phyloP scores from a whole-genome alignment of 139 green algal genomes.

The Auxenochlorella pyrenoidosa region DNA sequence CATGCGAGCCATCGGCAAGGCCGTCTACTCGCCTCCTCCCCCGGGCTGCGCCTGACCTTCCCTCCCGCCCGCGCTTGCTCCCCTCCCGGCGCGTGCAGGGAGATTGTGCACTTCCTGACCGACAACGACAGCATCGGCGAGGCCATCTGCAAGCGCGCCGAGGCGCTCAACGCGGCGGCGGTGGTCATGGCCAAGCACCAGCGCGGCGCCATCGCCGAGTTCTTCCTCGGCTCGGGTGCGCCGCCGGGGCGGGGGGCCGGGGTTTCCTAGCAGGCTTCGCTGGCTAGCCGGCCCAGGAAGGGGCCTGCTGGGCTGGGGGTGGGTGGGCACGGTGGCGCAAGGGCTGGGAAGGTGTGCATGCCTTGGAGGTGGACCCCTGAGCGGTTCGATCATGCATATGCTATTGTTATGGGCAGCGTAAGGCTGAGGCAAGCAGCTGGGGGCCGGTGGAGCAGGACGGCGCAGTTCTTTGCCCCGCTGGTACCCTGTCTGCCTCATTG shows the following conservation, averaged over 20 bases:
- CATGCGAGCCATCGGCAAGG: neutral
- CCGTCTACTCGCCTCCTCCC: too few relatives aligned
- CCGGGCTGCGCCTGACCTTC: too few relatives aligned
- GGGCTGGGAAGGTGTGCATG: too few relatives aligned
- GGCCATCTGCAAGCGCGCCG: slow-evolving; percentile 62
- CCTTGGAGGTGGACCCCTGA: too few relatives aligned
- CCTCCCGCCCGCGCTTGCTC: neutral
- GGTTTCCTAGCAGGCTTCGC: neutral
- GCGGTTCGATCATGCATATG: too few relatives aligned
- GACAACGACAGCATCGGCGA: slow-evolving; percentile 64
- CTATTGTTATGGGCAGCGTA: too few relatives aligned
- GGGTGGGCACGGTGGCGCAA: too few relatives aligned
- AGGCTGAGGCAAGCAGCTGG: neutral
- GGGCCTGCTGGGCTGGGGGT: too few relatives aligned
- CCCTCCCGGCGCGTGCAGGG: slow-evolving; percentile 23
- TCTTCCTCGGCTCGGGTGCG: slow-evolving; percentile 65
- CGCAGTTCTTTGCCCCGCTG: neutral
- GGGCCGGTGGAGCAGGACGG: neutral
- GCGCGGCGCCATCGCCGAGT: slow-evolving; percentile 55
- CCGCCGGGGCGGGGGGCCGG: neutral
- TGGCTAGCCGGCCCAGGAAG: too few relatives aligned
- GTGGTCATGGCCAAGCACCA: slow-evolving; percentile 75
- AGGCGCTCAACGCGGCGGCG: slow-evolving; percentile 54
- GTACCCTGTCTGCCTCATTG: too few relatives aligned
- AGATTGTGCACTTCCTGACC: slow-evolving; percentile 69